These are phyloP conservation scores for Coriaria nepalensis DNA, from an alignment of 306 rosid species.

Conservation along the genomic window DNA sequence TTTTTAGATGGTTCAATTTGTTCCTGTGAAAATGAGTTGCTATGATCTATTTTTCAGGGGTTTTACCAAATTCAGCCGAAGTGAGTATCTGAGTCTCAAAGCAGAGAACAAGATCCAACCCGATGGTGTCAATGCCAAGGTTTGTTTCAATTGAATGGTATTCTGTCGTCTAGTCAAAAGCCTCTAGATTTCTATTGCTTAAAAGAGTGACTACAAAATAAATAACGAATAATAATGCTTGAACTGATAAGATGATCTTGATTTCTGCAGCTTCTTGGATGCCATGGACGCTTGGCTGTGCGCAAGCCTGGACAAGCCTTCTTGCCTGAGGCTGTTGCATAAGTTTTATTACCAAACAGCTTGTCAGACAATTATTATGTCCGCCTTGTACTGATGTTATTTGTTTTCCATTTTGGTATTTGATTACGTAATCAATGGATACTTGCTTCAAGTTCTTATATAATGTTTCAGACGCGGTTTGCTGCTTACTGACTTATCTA, in stretches of 20 bases:
- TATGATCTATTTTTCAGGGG: constrained; percentile 41
- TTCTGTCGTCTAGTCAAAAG: no score
- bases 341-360: no score
- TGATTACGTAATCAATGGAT: no score
- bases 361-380: no score
- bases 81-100: constrained; percentile 51
- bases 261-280: constrained; percentile 52
- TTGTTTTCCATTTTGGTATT: no score
- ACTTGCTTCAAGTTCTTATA: no score
- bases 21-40: background rate
- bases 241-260: background rate
- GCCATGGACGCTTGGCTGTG: constrained; percentile 61
- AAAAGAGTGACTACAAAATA: no score
- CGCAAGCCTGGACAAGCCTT: constrained; percentile 73
- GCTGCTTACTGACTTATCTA: no score
- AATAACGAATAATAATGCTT: background rate
- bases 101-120: constrained; percentile 43
- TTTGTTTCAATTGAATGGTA: constrained; percentile 19
- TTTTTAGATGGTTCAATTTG: background rate
- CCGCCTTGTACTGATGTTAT: no score
- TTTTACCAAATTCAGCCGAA: constrained; percentile 55
- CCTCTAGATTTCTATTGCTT: background rate
- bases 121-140: constrained; percentile 87
- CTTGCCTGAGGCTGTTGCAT: constrained; percentile 24
- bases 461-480: no score